Conservation (phyloP, 306 rosid species). For the Corylus americana region DNA sequence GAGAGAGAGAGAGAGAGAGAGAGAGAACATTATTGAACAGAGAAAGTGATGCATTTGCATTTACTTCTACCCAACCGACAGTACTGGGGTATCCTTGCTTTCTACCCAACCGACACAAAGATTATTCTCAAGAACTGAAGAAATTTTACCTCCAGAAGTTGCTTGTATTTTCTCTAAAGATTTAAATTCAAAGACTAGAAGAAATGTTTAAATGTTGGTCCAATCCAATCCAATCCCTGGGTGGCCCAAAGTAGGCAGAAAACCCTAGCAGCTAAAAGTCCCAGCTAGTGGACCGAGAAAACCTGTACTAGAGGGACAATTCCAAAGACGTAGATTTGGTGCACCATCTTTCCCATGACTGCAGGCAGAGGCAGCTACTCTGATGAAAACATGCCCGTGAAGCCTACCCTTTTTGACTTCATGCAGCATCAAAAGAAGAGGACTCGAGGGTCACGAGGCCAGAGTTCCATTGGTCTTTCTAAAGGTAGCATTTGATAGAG, state of each 20-base stretch:
- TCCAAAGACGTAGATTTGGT: background rate
- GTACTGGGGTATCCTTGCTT: background rate
- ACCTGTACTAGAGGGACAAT: background rate
- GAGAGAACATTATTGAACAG: too few relatives aligned
- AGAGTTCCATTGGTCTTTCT: constrained; percentile 4
- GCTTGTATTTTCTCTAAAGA: background rate
- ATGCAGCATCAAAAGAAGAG: constrained; percentile 27
- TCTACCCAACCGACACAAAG: background rate
- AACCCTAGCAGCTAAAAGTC: background rate
- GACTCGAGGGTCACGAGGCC: constrained; percentile 21
- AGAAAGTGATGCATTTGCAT: background rate
- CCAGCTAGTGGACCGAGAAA: background rate
- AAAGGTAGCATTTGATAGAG: constrained; percentile 7
- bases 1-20: too few relatives aligned
- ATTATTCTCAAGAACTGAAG: background rate
- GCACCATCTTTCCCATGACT: background rate
- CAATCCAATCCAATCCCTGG: background rate
- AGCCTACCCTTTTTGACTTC: constrained; percentile 35
- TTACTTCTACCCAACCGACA: background rate
- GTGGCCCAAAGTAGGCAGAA: background rate
- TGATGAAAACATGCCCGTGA: constrained; percentile 33
- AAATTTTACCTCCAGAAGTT: background rate
- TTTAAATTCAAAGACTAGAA: background rate
- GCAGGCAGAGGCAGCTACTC: background rate
- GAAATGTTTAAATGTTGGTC: background rate